Percentiles rank a stretch among this genome's conserved stretches.
Conservation (phyloP, 257 asterid species). For the Orobanche coerulescens region DNA sequence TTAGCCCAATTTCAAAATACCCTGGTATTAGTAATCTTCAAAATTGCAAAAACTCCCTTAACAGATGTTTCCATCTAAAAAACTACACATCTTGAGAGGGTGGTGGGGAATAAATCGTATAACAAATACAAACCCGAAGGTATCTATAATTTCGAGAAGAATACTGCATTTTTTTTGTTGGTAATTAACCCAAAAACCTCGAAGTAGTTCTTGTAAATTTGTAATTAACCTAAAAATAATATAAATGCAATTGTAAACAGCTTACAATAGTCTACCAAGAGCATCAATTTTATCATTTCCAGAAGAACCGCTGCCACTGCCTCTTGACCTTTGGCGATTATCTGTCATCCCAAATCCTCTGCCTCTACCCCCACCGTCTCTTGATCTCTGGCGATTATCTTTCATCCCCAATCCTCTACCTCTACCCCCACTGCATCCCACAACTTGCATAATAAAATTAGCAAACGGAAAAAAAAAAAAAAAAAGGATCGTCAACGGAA, state of each 20-base stretch:
- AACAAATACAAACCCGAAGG: too few relatives aligned
- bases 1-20: too few relatives aligned
- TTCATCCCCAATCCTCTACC: slow-evolving; percentile 40
- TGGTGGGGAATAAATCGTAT: too few relatives aligned
- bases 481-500: too few relatives aligned
- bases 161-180: too few relatives aligned
- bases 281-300: slow-evolving; percentile 66
- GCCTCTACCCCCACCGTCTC: slow-evolving; percentile 48
- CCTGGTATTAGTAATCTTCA: too few relatives aligned
- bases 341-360: slow-evolving; percentile 37
- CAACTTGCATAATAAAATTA: slow-evolving; percentile 10
- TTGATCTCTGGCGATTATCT: slow-evolving; percentile 33
- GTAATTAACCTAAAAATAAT: too few relatives aligned
- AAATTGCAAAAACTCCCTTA: neutral
- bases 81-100: too few relatives aligned
- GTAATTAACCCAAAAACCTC: too few relatives aligned
- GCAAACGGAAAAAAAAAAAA: neutral
- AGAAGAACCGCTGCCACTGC: slow-evolving; percentile 32
- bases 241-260: neutral
- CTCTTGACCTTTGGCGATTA: slow-evolving; percentile 34
- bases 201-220: too few relatives aligned
- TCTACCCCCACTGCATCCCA: slow-evolving; percentile 35
- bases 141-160: too few relatives aligned
- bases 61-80: too few relatives aligned
- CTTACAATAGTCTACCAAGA: slow-evolving; percentile 78